Percentiles rank a stretch among this genome's conserved stretches.
Evolutionary conservation across 345 rosid species (phyloP).

Genomic region (Pistacia integerrima): DNA sequence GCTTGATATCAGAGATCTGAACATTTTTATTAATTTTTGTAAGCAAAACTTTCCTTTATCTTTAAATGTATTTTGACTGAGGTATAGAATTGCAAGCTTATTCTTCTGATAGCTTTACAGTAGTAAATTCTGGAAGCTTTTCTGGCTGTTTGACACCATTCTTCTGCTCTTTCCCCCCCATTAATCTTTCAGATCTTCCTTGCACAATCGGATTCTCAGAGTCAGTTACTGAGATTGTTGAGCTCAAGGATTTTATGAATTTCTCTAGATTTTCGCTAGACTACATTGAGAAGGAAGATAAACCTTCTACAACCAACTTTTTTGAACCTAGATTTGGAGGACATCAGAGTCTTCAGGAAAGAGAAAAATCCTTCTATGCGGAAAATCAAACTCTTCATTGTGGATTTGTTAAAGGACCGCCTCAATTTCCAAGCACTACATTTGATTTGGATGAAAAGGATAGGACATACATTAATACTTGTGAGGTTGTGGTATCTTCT

Average conservation of each 20-base stretch:
- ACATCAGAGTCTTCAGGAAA: slow-evolving; percentile 71
- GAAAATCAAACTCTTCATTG: slow-evolving; percentile 72
- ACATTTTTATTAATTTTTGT: neutral
- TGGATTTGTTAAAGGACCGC: slow-evolving; percentile 74
- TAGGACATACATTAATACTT: slow-evolving; percentile 68
- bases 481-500: slow-evolving; percentile 78
- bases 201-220: slow-evolving; percentile 58
- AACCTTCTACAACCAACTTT: slow-evolving; percentile 26
- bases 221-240: slow-evolving; percentile 50
- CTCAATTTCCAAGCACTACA: slow-evolving; percentile 49
- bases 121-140: slow-evolving; percentile 12
- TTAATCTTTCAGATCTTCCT: slow-evolving; percentile 60
- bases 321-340: slow-evolving; percentile 77
- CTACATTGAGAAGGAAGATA: slow-evolving; percentile 52
- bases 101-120: neutral
- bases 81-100: neutral
- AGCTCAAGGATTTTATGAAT: slow-evolving; percentile 53
- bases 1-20: neutral
- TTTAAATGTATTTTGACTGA: neutral
- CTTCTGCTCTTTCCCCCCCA: neutral
- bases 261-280: slow-evolving; percentile 57
- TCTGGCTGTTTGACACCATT: slow-evolving; percentile 13
- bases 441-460: slow-evolving; percentile 72
- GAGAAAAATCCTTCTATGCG: slow-evolving; percentile 72
- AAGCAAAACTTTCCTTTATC: neutral